Base-by-base conservation (phyloP, 1,284 basidiomycete species). In the Leccinum fallax region DNA sequence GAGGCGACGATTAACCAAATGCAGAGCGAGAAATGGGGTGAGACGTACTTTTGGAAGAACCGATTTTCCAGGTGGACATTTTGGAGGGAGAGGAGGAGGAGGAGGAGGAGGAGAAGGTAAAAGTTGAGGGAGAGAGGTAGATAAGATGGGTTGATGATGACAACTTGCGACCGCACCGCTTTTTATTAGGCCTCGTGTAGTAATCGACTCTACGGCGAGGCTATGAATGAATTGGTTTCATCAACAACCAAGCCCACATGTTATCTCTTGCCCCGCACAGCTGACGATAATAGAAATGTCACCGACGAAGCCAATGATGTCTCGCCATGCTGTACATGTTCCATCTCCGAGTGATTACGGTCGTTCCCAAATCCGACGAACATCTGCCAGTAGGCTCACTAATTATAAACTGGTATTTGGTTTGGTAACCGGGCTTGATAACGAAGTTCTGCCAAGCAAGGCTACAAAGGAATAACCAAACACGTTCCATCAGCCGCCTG, bases 1-100 rank as follows among this genome's bases (percentile, higher is more conserved):
- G 48, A 58, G 19, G 9, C 28, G 28, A 26, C 28, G 51, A 38
- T 30, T 30, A 7, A 38, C 16, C 62, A 51, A 21, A 19, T 26
- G 8, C 9, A 36, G 28, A 48, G 19, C 3, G 49, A 34, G 24
- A 38, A 24, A 21, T 19, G 8, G 5, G 16, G 24, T 8, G 28
- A 21, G 56, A 71, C 70, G 57, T 65, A 79, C 79, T 80, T 69
- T 82, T 81, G n/a, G 80, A 76, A 21, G 76, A 67, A 28, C 76
- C 79, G 21, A 81, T 66, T 72, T 82, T 82, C 80, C 80, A 79
- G 56, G 75, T 15, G 46, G 46, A 48, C 46, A 48, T 48, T 24
- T 48, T 38, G 36, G 36, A 15, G 36, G 36, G 36, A 38, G 46
- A 21, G n/a, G 21, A 48, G n/a, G 46, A 48, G 46, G 46, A 21